Base-by-base conservation (phyloP, 2,329 filamentous ascomycete species). In the Microdochium bolleyi region DNA sequence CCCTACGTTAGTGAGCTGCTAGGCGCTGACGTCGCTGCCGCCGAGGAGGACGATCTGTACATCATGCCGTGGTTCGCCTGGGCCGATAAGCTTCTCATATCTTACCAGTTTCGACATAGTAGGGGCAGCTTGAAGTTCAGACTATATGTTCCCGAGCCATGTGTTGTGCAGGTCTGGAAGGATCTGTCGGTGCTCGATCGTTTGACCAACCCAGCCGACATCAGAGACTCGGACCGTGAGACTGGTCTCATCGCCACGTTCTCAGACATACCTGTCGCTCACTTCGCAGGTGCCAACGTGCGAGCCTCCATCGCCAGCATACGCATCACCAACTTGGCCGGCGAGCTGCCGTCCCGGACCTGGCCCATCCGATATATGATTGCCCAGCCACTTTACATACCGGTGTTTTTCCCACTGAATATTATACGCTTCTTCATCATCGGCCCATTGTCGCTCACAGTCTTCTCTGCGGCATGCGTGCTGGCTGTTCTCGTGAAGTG, bases 11-110 rank as follows among this genome's bases (percentile, higher is more conserved):
- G 52, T 25, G 48, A 48, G 21, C 41, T 46, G 13, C 27, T 50
- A 22, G 27, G 16, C 11, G 32, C 41, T n/a, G 7, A 22, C 13
- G 50, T 56, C 2, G 49, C 49, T 10, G 25, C 21, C 14, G 54
- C 52, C 21, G 25, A 27, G 8, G 53, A 49, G 8, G 52, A 52
- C 24, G 49, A 56, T 16, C 4, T n/a, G n/a, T 48, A 44, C 27
- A 24, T 49, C 21, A 52, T 56, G 49, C 54, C 54, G 30, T 56
- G 54, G 54, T 56, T 54, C 30, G 38, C 48, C 2, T 56, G 54
- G 54, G 49, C 50, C 8, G 54, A 56, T 48, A 54, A 49, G 27
- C 38, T 56, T 14, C 54, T 56, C 10, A 53, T 54, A 9, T 24
- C 48, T 41, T 46, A 46, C 41, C 41, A 46, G 13, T 21, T 46